Base-by-base conservation (phyloP, 495 filamentous ascomycete species). In the Aeminium ludgeri region DNA sequence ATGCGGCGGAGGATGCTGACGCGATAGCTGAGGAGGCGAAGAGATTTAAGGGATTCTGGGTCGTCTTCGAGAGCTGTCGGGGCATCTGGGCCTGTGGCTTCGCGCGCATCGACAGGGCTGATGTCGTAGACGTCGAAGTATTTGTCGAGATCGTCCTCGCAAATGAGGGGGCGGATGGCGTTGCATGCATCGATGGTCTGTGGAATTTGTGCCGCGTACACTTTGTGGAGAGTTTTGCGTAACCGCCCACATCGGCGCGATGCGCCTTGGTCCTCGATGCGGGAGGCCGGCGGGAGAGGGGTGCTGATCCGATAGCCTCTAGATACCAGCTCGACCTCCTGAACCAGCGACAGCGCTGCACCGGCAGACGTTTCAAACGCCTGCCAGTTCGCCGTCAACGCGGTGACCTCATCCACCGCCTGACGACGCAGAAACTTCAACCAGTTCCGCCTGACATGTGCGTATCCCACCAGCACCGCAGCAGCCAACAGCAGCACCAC, bases 281-380 rank as follows among this genome's bases (percentile, higher is more conserved):
- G 42, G 0, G 55, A 48, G 1, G 43, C 46, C n/a, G 55, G 55
- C 10, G 53, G 53, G 29, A 57, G 37, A 12, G 55, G 55, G 13
- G 31, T 53, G 43, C 52, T 53, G 1, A 97, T 73, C 57, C 82
- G 72, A 57, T 96, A 97, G 36, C 89, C 89, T 50, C 87, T 73
- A 30, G 87, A 87, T 10, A 96, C 87, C 36, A 96, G 67, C 60
- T 96, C 89, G 15, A 96, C 87, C 58, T 97, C 89, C 61, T 96
- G 87, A 44, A 97, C 80, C 38, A 95, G 72, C 25, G 78, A 78
- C 25, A 97, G 65, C 1, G 85, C 80, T 19, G 84, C 76, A 38
- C 78, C 78, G 27, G 73, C 78, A 23, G 81, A 77, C 23, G 77
- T 72, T 58, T 96, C 86, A 46, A 91, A 85, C 17, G 80, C 75